Evolutionary conservation across 495 filamentous ascomycete genomes (phyloP).

Genomic region (Hypoxylon trugodes): DNA sequence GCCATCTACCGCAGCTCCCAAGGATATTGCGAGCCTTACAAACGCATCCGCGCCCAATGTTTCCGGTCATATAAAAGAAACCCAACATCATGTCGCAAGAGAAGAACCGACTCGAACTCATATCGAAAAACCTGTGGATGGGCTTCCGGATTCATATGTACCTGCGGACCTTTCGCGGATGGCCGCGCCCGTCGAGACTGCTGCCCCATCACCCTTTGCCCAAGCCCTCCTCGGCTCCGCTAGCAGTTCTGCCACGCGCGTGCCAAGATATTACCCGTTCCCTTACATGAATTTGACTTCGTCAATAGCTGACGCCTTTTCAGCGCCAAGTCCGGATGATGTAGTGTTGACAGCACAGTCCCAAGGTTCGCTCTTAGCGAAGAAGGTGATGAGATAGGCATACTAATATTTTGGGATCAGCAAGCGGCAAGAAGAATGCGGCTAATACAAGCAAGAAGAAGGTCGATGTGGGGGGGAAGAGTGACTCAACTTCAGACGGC

Average conservation of each 20-base stretch:
- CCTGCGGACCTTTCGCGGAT: background rate
- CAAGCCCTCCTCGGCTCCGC: slow-evolving; percentile 66
- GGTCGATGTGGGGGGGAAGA: slow-evolving; percentile 33
- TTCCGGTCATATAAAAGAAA: background rate
- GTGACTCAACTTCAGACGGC: slow-evolving; percentile 51
- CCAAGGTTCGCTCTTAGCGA: slow-evolving; percentile 77
- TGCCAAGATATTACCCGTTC: slow-evolving; percentile 56
- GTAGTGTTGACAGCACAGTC: slow-evolving; percentile 85
- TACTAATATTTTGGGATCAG: slow-evolving; percentile 54
- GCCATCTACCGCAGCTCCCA: background rate
- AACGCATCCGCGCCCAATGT: background rate
- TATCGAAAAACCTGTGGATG: background rate
- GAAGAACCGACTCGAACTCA: slow-evolving; percentile 2
- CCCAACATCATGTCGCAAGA: background rate
- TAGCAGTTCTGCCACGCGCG: slow-evolving; percentile 42
- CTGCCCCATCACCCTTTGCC: slow-evolving; percentile 72
- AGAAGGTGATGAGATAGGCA: slow-evolving; percentile 46
- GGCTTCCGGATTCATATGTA: background rate
- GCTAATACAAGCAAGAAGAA: slow-evolving; percentile 49
- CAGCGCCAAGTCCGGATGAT: slow-evolving; percentile 94
- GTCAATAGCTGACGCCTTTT: slow-evolving; percentile 67
- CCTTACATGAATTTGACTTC: slow-evolving; percentile 58
- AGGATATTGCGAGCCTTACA: background rate
- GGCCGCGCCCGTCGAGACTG: slow-evolving; percentile 19
- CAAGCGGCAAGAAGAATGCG: slow-evolving; percentile 54